Percentiles rank a stretch among this genome's conserved stretches.
Conservation (phyloP, 768 basidiomycete genomes). For the Collybia nuda region DNA sequence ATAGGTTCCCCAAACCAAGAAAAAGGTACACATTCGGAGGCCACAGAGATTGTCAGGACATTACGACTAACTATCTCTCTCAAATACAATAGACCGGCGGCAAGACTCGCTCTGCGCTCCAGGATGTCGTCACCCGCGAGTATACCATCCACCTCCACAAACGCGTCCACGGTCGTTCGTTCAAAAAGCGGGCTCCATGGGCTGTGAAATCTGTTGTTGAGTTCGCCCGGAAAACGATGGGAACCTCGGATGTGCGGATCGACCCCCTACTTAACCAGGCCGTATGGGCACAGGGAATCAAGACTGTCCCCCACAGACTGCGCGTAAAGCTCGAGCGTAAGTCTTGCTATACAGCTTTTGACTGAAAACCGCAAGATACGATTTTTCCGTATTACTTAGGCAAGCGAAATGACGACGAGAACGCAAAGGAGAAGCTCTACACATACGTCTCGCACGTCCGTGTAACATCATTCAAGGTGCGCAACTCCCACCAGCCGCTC, state of each 20-base stretch:
- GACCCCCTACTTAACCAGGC: constrained; percentile 98
- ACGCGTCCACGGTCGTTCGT: constrained; percentile 85
- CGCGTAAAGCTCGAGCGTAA: constrained; percentile 91
- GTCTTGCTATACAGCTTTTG: constrained; percentile 12
- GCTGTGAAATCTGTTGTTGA: constrained; percentile 92
- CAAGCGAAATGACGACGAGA: constrained; percentile 98
- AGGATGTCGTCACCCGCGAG: constrained; percentile 97
- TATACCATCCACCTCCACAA: constrained; percentile 99
- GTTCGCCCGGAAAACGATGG: constrained; percentile 95
- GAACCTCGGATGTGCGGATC: constrained; percentile 89
- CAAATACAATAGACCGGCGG: constrained; percentile 50
- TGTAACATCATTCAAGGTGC: constrained; percentile 82
- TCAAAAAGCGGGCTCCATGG: constrained; percentile 97
- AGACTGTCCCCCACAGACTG: constrained; percentile 89
- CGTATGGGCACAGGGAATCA: constrained; percentile 92
- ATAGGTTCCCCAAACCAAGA: constrained; percentile 53
- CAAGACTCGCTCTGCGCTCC: constrained; percentile 94
- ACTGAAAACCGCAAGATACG: neutral
- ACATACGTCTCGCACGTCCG: constrained; percentile 85
- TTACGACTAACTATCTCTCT: constrained; percentile 3
- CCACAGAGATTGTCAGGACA: neutral
- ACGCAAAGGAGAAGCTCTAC: constrained; percentile 96
- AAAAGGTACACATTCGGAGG: constrained; percentile 45
- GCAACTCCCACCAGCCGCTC: constrained; percentile 18
- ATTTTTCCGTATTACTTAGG: constrained; percentile 42